Base-by-base conservation (phyloP, 140 eudicot genomes). In the Cichorium intybus region DNA sequence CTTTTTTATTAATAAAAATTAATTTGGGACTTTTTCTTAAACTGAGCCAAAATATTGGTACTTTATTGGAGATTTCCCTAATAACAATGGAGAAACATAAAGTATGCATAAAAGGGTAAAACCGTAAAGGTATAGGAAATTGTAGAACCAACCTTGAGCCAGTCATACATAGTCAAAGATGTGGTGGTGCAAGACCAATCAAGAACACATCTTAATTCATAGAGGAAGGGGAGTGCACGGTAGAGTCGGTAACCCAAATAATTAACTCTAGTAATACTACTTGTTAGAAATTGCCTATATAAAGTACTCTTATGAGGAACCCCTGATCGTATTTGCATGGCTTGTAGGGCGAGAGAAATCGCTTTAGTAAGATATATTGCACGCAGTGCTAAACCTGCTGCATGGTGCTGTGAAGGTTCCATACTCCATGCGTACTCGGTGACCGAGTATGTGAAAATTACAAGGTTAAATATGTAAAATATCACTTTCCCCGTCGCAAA, bases 151-250 rank as follows among this genome's bases (percentile, higher is more conserved):
- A 94, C 99, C 99, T 94, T 94, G 72, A 94, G 95, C 99, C 99
- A 94, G 75, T 94, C 99, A 74, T 94, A 94, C 99, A 94, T 94
- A 10, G 97, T 94, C 84, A 94, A 75, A 46, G 97, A 89, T 39
- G 99, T 94, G 6, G 88, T 80, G 46, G 99, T 94, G 91, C 99
- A 94, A 2, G 99, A 94, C 99, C 99, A 94, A 73, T 94, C 99
- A 72, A 94, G 99, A 70, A 89, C 99, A 68, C 96, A 89, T 60
- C 99, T 84, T 56, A 94, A 68, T 70, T 94, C 99, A 77, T 94
- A 94, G 23, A 94, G 89, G 74, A 94, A 94, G 10, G 99, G 99
- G 5, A 94, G 85, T 53, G 99, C 95, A 26, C 97, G 96, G 47
- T 94, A 94, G 18, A 94, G 91, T 41, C 96, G 81, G 74, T 87